Conservation (phyloP, 108 stramenopile genomes). For the Epipyxis sp. region DNA sequence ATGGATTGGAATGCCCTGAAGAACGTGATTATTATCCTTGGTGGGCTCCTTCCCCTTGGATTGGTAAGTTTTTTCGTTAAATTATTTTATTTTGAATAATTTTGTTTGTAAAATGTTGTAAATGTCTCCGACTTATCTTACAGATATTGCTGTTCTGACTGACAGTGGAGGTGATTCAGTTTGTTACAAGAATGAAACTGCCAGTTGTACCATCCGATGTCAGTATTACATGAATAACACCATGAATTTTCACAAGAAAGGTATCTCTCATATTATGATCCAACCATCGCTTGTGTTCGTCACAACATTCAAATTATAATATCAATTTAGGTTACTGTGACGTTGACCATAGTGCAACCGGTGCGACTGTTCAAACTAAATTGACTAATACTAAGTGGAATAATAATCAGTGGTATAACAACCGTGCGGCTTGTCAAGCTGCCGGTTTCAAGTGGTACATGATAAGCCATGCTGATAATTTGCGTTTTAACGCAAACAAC, state of each 20-base stretch:
- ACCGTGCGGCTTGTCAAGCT: conserved; percentile 39
- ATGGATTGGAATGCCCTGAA: conserved; percentile 53
- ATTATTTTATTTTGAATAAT: too few relatives aligned
- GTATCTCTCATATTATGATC: too few relatives aligned
- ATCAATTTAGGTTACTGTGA: conserved; percentile 43
- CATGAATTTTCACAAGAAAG: conserved; percentile 32
- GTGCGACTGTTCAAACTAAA: conserved; percentile 6
- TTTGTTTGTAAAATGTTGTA: too few relatives aligned
- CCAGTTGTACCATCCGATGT: conserved; percentile 31
- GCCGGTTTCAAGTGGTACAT: conserved; percentile 36
- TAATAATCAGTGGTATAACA: conserved; percentile 42
- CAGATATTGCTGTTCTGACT: conserved; percentile 51
- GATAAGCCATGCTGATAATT: conserved; percentile 29
- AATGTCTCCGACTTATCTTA: too few relatives aligned
- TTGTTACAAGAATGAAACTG: not conserved
- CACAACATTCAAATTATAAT: too few relatives aligned
- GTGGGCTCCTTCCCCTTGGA: conserved; percentile 53
- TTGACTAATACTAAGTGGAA: conserved; percentile 31
- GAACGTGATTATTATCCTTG: conserved; percentile 57
- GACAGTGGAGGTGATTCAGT: conserved; percentile 31
- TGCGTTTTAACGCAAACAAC: not conserved
- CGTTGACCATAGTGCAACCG: conserved; percentile 7
- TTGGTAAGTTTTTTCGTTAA: too few relatives aligned
- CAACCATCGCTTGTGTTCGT: too few relatives aligned
- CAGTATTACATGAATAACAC: conserved; percentile 39